Conservation (phyloP, 176 grass and related monocot genomes). For the Metroxylon sagu region DNA sequence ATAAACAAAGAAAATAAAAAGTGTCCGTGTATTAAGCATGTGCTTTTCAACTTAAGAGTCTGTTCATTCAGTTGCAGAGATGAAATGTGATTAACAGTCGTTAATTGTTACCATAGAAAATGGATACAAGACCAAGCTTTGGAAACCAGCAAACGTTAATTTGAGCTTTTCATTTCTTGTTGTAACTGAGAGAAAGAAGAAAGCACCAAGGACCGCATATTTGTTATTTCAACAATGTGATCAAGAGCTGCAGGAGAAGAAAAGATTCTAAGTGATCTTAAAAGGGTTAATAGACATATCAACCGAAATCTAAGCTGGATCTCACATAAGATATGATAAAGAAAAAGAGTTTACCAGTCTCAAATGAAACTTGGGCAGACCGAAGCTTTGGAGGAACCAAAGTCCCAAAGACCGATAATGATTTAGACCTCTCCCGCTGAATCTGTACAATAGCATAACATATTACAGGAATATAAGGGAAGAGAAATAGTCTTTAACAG, state of each 20-base stretch:
- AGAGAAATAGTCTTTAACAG: neutral
- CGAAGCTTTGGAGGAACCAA: conserved; percentile 77
- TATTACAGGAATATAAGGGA: neutral
- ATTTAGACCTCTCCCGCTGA: conserved; percentile 70
- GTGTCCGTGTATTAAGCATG: too few relatives aligned
- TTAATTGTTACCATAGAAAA: too few relatives aligned
- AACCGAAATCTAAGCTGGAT: neutral
- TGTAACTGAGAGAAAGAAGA: conserved; percentile 33
- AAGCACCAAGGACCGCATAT: conserved; percentile 42
- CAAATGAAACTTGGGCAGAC: conserved; percentile 72
- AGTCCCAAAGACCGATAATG: conserved; percentile 60
- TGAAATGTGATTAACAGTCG: too few relatives aligned
- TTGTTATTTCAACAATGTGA: conserved; percentile 49
- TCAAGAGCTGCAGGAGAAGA: conserved; percentile 55
- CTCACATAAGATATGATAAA: neutral
- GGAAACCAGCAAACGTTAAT: too few relatives aligned
- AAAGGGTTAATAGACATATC: neutral
- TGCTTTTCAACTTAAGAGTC: too few relatives aligned
- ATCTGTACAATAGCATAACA: conserved; percentile 19
- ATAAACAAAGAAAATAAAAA: too few relatives aligned
- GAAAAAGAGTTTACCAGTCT: conserved; percentile 50
- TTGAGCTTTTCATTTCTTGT: conserved; percentile 17
- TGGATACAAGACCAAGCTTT: too few relatives aligned
- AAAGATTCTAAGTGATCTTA: neutral
- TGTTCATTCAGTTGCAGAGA: too few relatives aligned